phyloP scores from a whole-genome alignment of 2,329 filamentous ascomycete species.

The Teratosphaeria nubilosa region DNA sequence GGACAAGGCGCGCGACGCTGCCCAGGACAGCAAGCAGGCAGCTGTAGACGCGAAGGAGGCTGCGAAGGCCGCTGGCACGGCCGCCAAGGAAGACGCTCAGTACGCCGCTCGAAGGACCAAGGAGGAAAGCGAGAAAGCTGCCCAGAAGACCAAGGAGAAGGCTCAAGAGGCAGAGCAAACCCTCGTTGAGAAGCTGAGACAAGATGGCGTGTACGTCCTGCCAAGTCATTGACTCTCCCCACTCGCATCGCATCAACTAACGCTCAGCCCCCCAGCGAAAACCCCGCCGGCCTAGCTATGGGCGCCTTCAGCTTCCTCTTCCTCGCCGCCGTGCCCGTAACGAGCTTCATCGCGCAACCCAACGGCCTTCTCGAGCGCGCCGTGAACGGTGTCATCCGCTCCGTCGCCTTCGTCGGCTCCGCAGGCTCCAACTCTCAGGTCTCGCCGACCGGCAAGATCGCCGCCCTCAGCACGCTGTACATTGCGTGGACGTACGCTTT shows the following conservation, averaged over 20 bases:
- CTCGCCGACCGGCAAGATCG: conserved; percentile 18
- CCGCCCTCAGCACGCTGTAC: conserved; percentile 19
- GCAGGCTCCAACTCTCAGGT: conserved; percentile 11
- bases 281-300: conserved; percentile 17
- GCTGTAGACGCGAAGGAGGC: background rate
- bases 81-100: background rate
- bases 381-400: conserved; percentile 17
- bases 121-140: background rate
- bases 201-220: conserved; percentile 20
- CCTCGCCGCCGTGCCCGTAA: conserved; percentile 21
- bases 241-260: background rate
- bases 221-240: too few relatives aligned
- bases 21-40: background rate
- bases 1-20: background rate
- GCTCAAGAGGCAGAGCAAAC: conserved; percentile 8
- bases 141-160: background rate
- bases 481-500: conserved; percentile 20
- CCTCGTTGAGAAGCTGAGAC: conserved; percentile 9
- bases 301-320: conserved; percentile 18
- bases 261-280: conserved; percentile 5
- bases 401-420: conserved; percentile 14
- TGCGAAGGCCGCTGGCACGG: background rate
- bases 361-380: conserved; percentile 17
- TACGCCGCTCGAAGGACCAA: background rate
- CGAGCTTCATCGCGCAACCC: conserved; percentile 17